These are phyloP conservation scores for Dacryopinax primogenitus DNA, from an alignment of 768 basidiomycete genomes.

Conservation along the genomic window DNA sequence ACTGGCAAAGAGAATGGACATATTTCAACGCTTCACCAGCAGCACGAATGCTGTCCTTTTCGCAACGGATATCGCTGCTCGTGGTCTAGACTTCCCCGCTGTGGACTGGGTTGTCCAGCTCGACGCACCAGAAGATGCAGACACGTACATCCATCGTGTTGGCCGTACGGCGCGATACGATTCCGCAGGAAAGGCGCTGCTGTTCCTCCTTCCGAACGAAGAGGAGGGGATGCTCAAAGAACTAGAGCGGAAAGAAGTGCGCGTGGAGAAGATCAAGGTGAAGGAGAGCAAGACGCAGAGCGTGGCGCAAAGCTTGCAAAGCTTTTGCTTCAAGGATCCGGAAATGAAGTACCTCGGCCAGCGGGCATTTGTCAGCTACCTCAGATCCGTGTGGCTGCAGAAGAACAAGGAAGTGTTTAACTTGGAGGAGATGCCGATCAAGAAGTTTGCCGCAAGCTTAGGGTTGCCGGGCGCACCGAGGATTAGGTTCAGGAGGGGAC, in stretches of 20 bases:
- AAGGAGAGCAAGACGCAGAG: constrained; percentile 72
- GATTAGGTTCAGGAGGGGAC: constrained; percentile 63
- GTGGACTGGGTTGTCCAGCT: constrained; percentile 96
- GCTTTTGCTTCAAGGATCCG: constrained; percentile 83
- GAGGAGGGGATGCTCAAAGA: constrained; percentile 76
- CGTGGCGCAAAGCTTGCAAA: constrained; percentile 80
- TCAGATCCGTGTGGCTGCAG: constrained; percentile 83
- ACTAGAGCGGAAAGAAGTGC: constrained; percentile 58
- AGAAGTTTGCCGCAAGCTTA: constrained; percentile 75
- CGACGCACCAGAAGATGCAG: constrained; percentile 92
- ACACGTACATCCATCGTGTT: constrained; percentile 95
- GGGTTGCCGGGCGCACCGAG: constrained; percentile 91
- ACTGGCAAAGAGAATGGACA: constrained; percentile 70
- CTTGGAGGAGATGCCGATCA: constrained; percentile 63
- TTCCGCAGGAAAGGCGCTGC: constrained; percentile 69
- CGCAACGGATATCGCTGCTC: constrained; percentile 91
- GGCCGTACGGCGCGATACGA: constrained; percentile 91
- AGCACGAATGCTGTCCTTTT: constrained; percentile 76
- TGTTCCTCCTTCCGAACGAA: constrained; percentile 79
- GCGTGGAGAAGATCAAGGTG: constrained; percentile 71
- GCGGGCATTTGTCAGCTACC: constrained; percentile 90
- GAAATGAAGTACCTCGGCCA: constrained; percentile 97
- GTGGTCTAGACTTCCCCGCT: constrained; percentile 90
- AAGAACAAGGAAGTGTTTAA: constrained; percentile 92
- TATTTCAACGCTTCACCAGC: constrained; percentile 72